Evolutionary conservation across 768 basidiomycete genomes (phyloP), one percentile per base, ranked within the genome.

Genomic region (Podaxis mareebaensis): DNA sequence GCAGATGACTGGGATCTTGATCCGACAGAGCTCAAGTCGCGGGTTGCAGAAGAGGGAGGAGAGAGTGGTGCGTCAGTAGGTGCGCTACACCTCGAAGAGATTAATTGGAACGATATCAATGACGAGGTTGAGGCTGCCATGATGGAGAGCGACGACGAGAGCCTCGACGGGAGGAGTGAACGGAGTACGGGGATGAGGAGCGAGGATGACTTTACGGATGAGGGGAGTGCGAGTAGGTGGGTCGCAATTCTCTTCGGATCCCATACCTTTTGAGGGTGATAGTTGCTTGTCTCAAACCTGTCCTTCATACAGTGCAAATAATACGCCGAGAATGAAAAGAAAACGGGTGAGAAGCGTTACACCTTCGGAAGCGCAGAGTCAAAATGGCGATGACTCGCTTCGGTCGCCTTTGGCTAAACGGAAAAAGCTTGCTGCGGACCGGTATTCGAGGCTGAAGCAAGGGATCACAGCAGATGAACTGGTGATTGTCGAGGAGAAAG

Each of bases 121-220:
- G 85, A 90, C 64, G 95, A 96, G 70, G 89, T 95, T 39, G 92
- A 94, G 65, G 93, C 89, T 48, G 89, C 91, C 42, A 86, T 95
- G 85, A 89, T 87, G 65, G 90, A 92, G 78, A 88, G 87, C 66
- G 87, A 90, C 64, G 88, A 89, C 58, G 85, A 85, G 33, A 83
- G 84, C 10, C 80, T 78, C 39, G 75, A 67, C 15, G 78, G 71
- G 66, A 75, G 69, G 70, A 83, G 79, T 71, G 64, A 70, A 65
- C 73, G 69, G 70, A 81, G 77, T 67, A 49, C 24, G 24, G 79
- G 75, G 61, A 78, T 78, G 72, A 78, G 70, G 72, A 85, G 76
- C 59, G 87, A 88, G 60, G 85, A 86, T 60, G 87, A 86, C 52
- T 75, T 73, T 74, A 77, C 81, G 71, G 83, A 86, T 68, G 84